These are phyloP conservation scores for Penicillium maclennaniae DNA, from an alignment of 495 filamentous ascomycete genomes.

Conservation along the genomic window DNA sequence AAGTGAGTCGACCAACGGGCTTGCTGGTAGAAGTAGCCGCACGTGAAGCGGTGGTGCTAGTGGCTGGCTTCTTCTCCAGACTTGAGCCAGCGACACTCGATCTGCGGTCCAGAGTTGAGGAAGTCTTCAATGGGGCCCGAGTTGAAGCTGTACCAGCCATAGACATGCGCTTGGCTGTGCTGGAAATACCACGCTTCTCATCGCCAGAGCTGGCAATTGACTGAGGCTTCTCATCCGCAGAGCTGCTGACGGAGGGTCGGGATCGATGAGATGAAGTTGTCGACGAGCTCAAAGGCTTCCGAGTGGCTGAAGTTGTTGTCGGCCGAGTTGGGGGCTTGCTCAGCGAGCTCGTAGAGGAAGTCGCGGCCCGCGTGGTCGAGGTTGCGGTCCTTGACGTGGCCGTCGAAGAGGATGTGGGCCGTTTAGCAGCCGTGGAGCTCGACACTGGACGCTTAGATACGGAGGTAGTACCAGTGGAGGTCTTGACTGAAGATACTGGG, in stretches of 20 bases:
- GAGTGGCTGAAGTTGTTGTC: conserved; percentile 34
- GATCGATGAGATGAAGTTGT: conserved; percentile 43
- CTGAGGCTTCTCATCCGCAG: conserved; percentile 45
- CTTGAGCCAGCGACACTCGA: conserved; percentile 39
- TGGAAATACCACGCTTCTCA: conserved; percentile 42
- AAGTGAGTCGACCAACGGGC: conserved; percentile 28
- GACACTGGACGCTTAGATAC: conserved; percentile 32
- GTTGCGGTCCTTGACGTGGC: conserved; percentile 25
- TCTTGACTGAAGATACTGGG: conserved; percentile 31
- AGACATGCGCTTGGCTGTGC: conserved; percentile 48
- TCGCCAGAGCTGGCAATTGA: conserved; percentile 46
- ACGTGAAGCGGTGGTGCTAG: conserved; percentile 24
- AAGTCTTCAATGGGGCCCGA: conserved; percentile 35
- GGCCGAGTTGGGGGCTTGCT: conserved; percentile 46
- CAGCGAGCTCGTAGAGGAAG: conserved; percentile 30
- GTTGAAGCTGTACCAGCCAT: conserved; percentile 36
- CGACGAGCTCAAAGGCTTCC: conserved; percentile 38
- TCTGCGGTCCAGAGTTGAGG: conserved; percentile 38
- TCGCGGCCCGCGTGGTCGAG: conserved; percentile 25
- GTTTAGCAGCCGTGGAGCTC: conserved; percentile 32
- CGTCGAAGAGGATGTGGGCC: conserved; percentile 35
- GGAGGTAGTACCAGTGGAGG: conserved; percentile 18
- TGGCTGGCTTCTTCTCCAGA: conserved; percentile 30
- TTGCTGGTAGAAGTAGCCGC: conserved; percentile 30
- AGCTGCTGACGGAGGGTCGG: conserved; percentile 44